A percentile compares a stretch with the other conserved stretches of the same genome.
Evolutionary conservation across 1,284 basidiomycete genomes (phyloP).

Genomic region (Phlebopus sp.): DNA sequence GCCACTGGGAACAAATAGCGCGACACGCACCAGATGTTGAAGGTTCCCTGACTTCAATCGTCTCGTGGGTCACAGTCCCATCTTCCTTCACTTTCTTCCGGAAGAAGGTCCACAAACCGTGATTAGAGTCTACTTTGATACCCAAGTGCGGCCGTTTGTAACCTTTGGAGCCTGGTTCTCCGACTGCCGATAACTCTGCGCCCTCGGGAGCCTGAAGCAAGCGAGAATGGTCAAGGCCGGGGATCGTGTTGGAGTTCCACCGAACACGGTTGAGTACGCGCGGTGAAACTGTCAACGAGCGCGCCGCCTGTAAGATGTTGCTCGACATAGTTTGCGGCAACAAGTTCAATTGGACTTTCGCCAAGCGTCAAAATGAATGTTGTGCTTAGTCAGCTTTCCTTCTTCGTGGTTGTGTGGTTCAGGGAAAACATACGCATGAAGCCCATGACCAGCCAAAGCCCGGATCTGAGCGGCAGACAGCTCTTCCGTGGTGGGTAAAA

Average conservation of each 20-base stretch:
- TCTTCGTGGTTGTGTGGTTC: not conserved
- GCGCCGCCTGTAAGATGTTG: slow-evolving; percentile 16
- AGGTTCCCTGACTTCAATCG: slow-evolving; percentile 39
- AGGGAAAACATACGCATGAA: too few species aligned
- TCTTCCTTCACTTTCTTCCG: slow-evolving; percentile 46
- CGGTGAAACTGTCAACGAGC: slow-evolving; percentile 11
- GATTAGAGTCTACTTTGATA: slow-evolving; percentile 48
- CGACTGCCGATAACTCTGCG: slow-evolving; percentile 14
- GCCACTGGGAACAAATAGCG: slow-evolving; percentile 1
- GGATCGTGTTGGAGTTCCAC: slow-evolving; percentile 22
- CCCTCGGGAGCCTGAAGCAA: not conserved
- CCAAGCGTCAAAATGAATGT: not conserved
- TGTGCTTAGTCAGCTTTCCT: slow-evolving; percentile 10
- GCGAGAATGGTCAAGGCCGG: not conserved
- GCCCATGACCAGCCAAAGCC: too few species aligned
- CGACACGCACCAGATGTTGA: slow-evolving; percentile 38
- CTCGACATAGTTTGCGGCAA: slow-evolving; percentile 26
- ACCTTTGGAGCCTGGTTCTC: slow-evolving; percentile 13
- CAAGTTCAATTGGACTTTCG: too few species aligned
- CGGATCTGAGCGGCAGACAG: too few species aligned
- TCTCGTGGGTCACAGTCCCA: slow-evolving; percentile 42
- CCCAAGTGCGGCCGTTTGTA: slow-evolving; percentile 39
- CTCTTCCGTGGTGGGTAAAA: too few species aligned
- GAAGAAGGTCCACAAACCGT: slow-evolving; percentile 78
- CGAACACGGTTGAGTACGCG: slow-evolving; percentile 17